Evolutionary conservation across 768 basidiomycete genomes (phyloP).

Genomic region (Polyporus arcularius): DNA sequence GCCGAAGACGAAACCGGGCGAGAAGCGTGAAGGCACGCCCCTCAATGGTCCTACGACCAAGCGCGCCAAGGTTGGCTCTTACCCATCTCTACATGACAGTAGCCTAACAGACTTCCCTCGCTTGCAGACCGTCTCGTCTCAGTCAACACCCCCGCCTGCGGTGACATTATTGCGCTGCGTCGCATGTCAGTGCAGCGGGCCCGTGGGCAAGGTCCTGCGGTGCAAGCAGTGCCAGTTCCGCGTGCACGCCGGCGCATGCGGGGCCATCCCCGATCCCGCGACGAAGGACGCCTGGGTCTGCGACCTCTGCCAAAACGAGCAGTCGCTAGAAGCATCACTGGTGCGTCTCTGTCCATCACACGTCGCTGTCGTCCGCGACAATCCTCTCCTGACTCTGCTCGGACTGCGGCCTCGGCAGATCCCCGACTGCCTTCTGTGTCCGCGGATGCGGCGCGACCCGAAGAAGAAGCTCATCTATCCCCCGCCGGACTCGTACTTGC

Average conservation of each 20-base stretch:
- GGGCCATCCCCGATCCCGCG: constrained; percentile 64
- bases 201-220: constrained; percentile 74
- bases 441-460: constrained; percentile 53
- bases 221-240: constrained; percentile 81
- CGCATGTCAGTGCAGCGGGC: constrained; percentile 74
- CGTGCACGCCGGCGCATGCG: constrained; percentile 76
- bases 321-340: constrained; percentile 77
- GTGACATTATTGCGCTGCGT: constrained; percentile 63
- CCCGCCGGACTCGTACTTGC: constrained; percentile 63
- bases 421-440: constrained; percentile 85
- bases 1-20: constrained; percentile 35
- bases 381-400: not conserved
- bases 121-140: constrained; percentile 39
- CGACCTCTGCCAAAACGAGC: constrained; percentile 85
- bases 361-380: not conserved
- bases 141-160: constrained; percentile 67
- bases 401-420: constrained; percentile 47
- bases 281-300: constrained; percentile 79
- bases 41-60: constrained; percentile 55
- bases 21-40: constrained; percentile 66
- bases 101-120: not conserved
- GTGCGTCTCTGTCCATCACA: constrained; percentile 42
- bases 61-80: constrained; percentile 55
- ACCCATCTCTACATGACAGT: not conserved
- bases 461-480: constrained; percentile 49